Conservation (phyloP, 2,329 filamentous ascomycete genomes). For the Aspergillus fructus region DNA sequence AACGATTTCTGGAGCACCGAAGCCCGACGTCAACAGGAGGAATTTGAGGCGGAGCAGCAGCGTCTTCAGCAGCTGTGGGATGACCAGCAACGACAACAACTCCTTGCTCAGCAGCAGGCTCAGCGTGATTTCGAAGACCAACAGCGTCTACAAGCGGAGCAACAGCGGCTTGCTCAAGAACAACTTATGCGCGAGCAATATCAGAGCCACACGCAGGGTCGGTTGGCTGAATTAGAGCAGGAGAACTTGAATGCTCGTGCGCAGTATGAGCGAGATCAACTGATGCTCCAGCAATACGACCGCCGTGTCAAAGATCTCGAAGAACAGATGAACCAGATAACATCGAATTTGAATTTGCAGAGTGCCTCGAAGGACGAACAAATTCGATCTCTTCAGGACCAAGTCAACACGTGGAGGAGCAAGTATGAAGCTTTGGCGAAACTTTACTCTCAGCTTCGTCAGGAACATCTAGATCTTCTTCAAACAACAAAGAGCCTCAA, state of each 20-base stretch:
- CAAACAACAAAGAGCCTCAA: constrained; percentile 97
- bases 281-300: constrained; percentile 97
- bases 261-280: constrained; percentile 94
- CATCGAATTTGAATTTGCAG: constrained; percentile 81
- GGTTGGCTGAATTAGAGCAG: constrained; percentile 90
- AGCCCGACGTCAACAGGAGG: constrained; percentile 83
- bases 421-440: constrained; percentile 98
- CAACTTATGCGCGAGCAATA: constrained; percentile 85
- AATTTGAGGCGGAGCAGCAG: constrained; percentile 92
- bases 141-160: constrained; percentile 80
- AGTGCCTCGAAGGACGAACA: constrained; percentile 90
- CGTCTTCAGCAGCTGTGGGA: constrained; percentile 85
- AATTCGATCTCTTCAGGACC: constrained; percentile 87
- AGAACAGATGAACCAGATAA: constrained; percentile 77
- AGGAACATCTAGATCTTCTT: constrained; percentile 90
- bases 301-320: constrained; percentile 91
- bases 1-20: constrained; percentile 98
- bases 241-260: constrained; percentile 92
- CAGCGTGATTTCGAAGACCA: constrained; percentile 97
- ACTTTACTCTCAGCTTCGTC: constrained; percentile 91
- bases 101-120: constrained; percentile 78
- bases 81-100: constrained; percentile 74
- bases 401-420: constrained; percentile 94
- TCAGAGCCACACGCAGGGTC: constrained; percentile 89
- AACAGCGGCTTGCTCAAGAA: constrained; percentile 87